phyloP scores from a whole-genome alignment of 2,329 filamentous ascomycete species.

The Aureobasidium uvarum region DNA sequence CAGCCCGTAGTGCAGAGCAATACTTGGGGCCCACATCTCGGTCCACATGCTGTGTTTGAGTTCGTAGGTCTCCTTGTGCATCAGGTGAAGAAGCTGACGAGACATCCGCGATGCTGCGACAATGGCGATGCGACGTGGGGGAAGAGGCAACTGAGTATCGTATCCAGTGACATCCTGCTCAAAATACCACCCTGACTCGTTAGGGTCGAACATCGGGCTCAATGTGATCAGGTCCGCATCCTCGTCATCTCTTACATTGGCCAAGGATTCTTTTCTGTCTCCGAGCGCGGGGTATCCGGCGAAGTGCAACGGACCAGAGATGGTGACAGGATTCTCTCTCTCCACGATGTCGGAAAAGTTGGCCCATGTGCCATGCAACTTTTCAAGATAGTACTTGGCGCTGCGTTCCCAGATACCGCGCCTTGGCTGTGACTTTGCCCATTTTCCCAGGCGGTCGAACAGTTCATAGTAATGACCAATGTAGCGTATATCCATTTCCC shows the following conservation, averaged over 20 bases:
- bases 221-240: slow-evolving; percentile 7
- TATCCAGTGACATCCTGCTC: slow-evolving; percentile 1
- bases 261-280: slow-evolving; percentile 59
- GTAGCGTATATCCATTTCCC: slow-evolving; percentile 83
- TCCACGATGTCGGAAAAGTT: slow-evolving; percentile 66
- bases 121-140: not conserved
- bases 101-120: slow-evolving; percentile 4
- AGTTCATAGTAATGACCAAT: slow-evolving; percentile 83
- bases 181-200: not conserved
- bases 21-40: slow-evolving; percentile 6
- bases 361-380: slow-evolving; percentile 63
- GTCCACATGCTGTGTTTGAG: slow-evolving; percentile 2
- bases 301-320: slow-evolving; percentile 62
- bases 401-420: slow-evolving; percentile 72
- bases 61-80: not conserved
- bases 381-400: slow-evolving; percentile 69
- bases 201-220: not conserved
- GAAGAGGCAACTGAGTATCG: not conserved
- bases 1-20: slow-evolving; percentile 8
- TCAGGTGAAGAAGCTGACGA: not conserved
- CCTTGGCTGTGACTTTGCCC: slow-evolving; percentile 65
- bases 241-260: slow-evolving; percentile 37
- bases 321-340: slow-evolving; percentile 50
- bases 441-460: slow-evolving; percentile 62
- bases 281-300: slow-evolving; percentile 52